Base-by-base conservation (phyloP, 139 green algal species). In the Chlorella sp. region DNA sequence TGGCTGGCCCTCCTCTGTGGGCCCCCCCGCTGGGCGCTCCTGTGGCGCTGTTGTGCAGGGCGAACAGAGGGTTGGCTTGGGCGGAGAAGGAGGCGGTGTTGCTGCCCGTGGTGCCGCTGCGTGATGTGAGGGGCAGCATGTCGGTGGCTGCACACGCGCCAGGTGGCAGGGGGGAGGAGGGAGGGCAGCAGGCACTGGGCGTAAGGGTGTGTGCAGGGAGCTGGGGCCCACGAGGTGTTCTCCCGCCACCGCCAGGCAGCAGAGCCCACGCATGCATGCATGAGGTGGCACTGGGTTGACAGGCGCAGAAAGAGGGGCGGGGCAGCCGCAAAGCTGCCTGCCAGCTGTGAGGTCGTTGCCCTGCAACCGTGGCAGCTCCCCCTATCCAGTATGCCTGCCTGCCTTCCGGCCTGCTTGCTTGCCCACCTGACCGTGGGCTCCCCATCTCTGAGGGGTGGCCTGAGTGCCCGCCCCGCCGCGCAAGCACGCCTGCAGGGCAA, bases 41-140 rank as follows among this genome's bases (percentile, higher is more conserved):
- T 3, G 3, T 11, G 30, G 73, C 73, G 28, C 28, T 42, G 73
- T 40, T n/a, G 30, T 80, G 73, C 73, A n/a, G n/a, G n/a, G 39
- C 42, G 73, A 80, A 80, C 30, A 80, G 73, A n/a, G n/a, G 28
- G 32, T 42, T 80, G 73, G 28, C 73, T 32, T 76, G 68, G 24
- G 79, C 82, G 0, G 82, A 60, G 82, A 87, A 87, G 34, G 82
- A 87, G 28, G 82, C 28, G 21, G 64, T 18, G 57, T 48, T 77
- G 82, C 60, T 87, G 82, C 57, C 57, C 19, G 82, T 87, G 82
- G 82, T 87, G 82, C 57, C 82, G 36, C 57, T 87, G 36, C 82
- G 60, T 19, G 82, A 87, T 34, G 57, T 87, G 60, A 87, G 57
- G 18, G 82, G 82, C 42, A 68, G 42, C 82, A 87, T 32, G 60